A percentile compares a stretch with the other conserved stretches of the same genome.
Conservation (phyloP, 139 green algal genomes). For the Desmodesmus armatus region DNA sequence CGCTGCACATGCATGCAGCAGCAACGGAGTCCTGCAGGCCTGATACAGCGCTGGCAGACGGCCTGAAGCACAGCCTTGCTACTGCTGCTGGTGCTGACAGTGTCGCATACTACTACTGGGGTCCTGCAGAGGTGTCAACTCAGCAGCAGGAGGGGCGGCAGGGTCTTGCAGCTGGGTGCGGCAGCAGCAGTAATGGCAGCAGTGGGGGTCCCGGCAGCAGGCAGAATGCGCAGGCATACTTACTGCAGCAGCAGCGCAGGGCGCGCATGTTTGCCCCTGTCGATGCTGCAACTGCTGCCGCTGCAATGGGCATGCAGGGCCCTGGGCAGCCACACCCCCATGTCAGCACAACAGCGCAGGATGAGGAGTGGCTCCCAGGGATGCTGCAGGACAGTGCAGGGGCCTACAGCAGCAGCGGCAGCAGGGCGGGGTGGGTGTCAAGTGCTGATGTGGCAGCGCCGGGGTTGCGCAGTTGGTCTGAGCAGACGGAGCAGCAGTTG, state of each 20-base stretch:
- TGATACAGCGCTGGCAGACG: not conserved
- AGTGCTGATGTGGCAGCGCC: slow-evolving; percentile 22
- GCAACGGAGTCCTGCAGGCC: not conserved
- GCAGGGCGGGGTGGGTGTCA: not conserved
- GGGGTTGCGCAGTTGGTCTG: not conserved
- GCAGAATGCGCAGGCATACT: no score
- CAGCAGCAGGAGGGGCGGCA: not conserved
- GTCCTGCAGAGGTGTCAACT: not conserved
- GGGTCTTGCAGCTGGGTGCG: not conserved
- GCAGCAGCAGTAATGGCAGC: no score
- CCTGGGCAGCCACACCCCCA: not conserved
- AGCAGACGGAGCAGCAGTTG: not conserved
- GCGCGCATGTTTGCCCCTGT: slow-evolving; percentile 17
- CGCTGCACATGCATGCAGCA: not conserved
- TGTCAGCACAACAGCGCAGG: no score
- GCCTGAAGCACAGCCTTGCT: not conserved
- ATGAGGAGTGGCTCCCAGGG: not conserved
- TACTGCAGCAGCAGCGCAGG: slow-evolving; percentile 25
- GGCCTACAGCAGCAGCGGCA: slow-evolving; percentile 2
- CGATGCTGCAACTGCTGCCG: slow-evolving; percentile 24
- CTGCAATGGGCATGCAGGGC: not conserved
- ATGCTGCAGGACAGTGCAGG: not conserved
- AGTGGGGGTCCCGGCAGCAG: no score
- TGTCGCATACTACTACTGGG: no score
- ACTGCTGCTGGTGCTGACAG: not conserved